A percentile compares a stretch with the other conserved stretches of the same genome.
Evolutionary conservation across 2,329 filamentous ascomycete genomes (phyloP).

Genomic region (Pyricularia pennisetigena): DNA sequence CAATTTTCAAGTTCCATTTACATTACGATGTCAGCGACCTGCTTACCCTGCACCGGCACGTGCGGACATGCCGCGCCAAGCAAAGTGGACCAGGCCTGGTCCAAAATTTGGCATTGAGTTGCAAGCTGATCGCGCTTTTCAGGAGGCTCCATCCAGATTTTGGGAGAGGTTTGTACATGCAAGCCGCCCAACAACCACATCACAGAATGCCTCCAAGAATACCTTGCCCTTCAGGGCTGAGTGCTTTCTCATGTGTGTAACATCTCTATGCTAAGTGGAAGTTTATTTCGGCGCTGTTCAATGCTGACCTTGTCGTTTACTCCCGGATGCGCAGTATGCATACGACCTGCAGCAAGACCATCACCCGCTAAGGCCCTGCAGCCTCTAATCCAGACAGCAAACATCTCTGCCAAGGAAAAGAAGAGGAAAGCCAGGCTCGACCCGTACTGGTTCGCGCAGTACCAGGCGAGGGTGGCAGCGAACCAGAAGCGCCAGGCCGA

Average conservation of each 20-base stretch:
- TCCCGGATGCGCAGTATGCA: conserved; percentile 37
- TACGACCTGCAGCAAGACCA: conserved; percentile 41
- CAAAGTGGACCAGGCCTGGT: neutral
- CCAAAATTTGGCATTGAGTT: neutral
- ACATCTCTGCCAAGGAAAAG: conserved; percentile 51
- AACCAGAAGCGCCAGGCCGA: conserved; percentile 68
- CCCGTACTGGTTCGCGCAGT: conserved; percentile 73
- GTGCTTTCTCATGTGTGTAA: conserved; percentile 47
- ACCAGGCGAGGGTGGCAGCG: conserved; percentile 72
- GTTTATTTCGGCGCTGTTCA: neutral
- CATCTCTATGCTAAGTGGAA: neutral
- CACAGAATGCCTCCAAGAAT: conserved; percentile 58
- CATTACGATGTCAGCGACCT: neutral
- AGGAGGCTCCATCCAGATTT: neutral
- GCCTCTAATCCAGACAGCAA: conserved; percentile 54
- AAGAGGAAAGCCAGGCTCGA: conserved; percentile 62
- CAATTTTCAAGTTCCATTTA: neutral
- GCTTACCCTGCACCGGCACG: conserved; percentile 4
- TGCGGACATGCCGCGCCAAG: conserved; percentile 1
- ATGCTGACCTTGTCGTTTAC: neutral
- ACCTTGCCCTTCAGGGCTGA: conserved; percentile 48
- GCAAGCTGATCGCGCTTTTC: conserved; percentile 1
- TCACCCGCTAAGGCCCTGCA: conserved; percentile 33
- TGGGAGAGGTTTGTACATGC: neutral
- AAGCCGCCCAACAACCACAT: neutral